phyloP scores from a whole-genome alignment of 768 basidiomycete species.

The Podaxis pistillaris region DNA sequence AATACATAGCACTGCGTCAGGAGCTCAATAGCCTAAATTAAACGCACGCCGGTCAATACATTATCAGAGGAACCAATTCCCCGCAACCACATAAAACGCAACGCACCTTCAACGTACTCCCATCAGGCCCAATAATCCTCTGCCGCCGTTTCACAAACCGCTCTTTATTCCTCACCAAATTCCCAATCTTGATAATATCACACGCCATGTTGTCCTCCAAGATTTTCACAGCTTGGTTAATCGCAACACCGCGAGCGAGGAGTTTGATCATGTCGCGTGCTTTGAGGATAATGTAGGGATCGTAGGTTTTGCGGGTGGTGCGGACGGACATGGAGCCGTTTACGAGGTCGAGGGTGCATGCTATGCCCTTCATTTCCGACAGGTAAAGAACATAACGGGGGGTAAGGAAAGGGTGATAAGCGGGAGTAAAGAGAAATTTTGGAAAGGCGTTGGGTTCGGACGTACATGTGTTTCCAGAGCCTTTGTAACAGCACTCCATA shows the following conservation, averaged over 20 bases:
- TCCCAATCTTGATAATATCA: slow-evolving; percentile 99
- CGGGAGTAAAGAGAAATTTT: not conserved
- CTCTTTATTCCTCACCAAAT: slow-evolving; percentile 91
- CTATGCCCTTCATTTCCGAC: slow-evolving; percentile 53
- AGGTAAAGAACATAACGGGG: not conserved
- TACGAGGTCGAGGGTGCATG: slow-evolving; percentile 90
- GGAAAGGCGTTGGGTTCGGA: not conserved
- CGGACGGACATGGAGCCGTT: slow-evolving; percentile 97
- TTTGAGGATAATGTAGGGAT: slow-evolving; percentile 95
- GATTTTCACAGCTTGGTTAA: slow-evolving; percentile 85
- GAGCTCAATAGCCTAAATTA: slow-evolving; percentile 85
- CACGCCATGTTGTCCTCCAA: slow-evolving; percentile 88
- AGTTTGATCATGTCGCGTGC: slow-evolving; percentile 95
- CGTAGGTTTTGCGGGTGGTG: slow-evolving; percentile 95
- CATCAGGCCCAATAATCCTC: slow-evolving; percentile 95
- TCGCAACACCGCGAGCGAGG: slow-evolving; percentile 85
- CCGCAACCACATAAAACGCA: not conserved
- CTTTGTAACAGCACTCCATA: slow-evolving; percentile 89
- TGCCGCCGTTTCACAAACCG: slow-evolving; percentile 95
- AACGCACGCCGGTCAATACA: not conserved
- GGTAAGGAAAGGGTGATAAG: not conserved
- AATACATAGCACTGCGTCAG: slow-evolving; percentile 96
- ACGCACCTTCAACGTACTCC: slow-evolving; percentile 91
- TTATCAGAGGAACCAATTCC: not conserved
- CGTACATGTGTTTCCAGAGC: slow-evolving; percentile 79